Evolutionary conservation across 2,329 filamentous ascomycete genomes (phyloP).

Genomic region (Tolypocladium pustulatum): DNA sequence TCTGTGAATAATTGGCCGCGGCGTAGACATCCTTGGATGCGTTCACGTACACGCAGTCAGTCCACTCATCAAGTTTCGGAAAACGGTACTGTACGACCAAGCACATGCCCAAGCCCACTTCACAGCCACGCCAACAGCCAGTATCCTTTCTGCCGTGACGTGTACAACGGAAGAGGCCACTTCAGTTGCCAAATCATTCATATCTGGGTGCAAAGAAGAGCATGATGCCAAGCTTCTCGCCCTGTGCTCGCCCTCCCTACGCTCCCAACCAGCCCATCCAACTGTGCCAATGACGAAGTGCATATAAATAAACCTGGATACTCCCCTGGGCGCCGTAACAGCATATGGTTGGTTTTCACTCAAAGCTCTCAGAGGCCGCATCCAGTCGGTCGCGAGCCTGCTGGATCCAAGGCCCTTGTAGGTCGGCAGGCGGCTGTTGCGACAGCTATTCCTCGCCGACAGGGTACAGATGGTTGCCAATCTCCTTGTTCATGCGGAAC

Average conservation of each 20-base stretch:
- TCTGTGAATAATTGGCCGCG: background rate
- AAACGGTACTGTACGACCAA: background rate
- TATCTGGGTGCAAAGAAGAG: background rate
- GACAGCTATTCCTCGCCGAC: constrained; percentile 53
- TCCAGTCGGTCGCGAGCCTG: background rate
- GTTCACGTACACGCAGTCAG: background rate
- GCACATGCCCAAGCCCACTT: background rate
- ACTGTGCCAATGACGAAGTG: background rate
- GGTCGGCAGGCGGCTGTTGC: background rate
- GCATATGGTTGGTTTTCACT: background rate
- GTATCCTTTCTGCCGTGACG: background rate
- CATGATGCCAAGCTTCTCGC: background rate
- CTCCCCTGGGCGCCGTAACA: constrained; percentile 6
- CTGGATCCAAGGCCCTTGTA: background rate
- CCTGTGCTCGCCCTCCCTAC: constrained; percentile 1
- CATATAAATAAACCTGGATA: constrained; percentile 1
- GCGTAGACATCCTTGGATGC: background rate
- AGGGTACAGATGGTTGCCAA: constrained; percentile 81
- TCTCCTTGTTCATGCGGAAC: constrained; percentile 98
- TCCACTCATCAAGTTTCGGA: background rate
- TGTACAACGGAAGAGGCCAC: background rate
- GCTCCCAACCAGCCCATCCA: background rate
- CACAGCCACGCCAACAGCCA: background rate
- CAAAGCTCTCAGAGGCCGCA: background rate
- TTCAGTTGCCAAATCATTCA: background rate